Percentiles rank a stretch among this genome's conserved stretches.
Conservation (phyloP, 495 filamentous ascomycete species). For the Penicillium coprophilum region DNA sequence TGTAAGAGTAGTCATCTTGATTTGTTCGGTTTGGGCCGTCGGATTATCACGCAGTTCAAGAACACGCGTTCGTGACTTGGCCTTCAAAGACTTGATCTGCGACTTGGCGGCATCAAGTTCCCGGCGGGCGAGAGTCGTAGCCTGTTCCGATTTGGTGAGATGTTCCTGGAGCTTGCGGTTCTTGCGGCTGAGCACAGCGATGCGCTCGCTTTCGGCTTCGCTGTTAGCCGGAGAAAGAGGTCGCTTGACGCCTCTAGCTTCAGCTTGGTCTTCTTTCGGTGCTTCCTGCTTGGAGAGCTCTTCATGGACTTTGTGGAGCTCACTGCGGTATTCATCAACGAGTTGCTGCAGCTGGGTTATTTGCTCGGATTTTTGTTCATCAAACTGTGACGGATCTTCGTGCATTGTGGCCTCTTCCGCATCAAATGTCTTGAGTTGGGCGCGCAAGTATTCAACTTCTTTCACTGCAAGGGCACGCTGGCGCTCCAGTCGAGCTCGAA, state of each 20-base stretch:
- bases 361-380: conserved; percentile 71
- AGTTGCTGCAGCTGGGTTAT: conserved; percentile 81
- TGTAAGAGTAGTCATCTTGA: conserved; percentile 75
- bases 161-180: conserved; percentile 80
- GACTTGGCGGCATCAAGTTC: conserved; percentile 70
- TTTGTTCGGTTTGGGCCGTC: conserved; percentile 74
- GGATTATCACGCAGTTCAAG: conserved; percentile 88
- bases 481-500: conserved; percentile 73
- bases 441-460: conserved; percentile 90
- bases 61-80: conserved; percentile 75
- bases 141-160: conserved; percentile 64
- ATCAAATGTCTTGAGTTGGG: conserved; percentile 88
- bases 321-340: conserved; percentile 84
- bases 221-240: conserved; percentile 61
- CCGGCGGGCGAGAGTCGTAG: conserved; percentile 63
- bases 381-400: conserved; percentile 62
- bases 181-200: conserved; percentile 81
- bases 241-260: conserved; percentile 41
- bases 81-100: conserved; percentile 69
- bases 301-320: conserved; percentile 69
- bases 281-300: conserved; percentile 66
- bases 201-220: conserved; percentile 68
- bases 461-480: conserved; percentile 82
- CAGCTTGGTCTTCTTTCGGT: conserved; percentile 34
- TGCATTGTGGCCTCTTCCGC: conserved; percentile 85